These are phyloP conservation scores for Alternaria infectoria DNA, from an alignment of 2,329 filamentous ascomycete genomes.

Conservation along the genomic window DNA sequence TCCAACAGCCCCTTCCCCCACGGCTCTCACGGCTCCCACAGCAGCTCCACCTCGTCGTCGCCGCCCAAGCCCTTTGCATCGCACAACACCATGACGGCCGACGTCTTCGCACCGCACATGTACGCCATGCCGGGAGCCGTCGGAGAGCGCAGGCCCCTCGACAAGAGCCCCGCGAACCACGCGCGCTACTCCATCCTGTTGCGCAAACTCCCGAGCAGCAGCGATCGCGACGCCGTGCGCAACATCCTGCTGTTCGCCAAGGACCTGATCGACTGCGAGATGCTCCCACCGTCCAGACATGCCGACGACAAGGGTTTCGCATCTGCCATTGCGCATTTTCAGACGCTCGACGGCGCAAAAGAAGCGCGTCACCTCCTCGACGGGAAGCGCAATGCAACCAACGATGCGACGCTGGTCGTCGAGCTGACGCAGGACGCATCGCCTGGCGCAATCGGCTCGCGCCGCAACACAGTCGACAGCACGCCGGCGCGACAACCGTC, in stretches of 20 bases:
- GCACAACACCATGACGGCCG: slow-evolving; percentile 48
- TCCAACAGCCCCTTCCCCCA: slow-evolving; percentile 49
- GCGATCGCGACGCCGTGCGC: slow-evolving; percentile 63
- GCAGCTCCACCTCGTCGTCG: slow-evolving; percentile 50
- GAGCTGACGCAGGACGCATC: slow-evolving; percentile 59
- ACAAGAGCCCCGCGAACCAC: slow-evolving; percentile 40
- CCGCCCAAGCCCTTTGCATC: slow-evolving; percentile 44
- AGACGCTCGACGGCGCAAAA: slow-evolving; percentile 62
- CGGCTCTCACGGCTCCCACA: slow-evolving; percentile 49
- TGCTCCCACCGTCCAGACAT: slow-evolving; percentile 59
- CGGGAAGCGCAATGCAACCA: slow-evolving; percentile 67
- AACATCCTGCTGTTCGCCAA: slow-evolving; percentile 71
- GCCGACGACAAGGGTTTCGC: slow-evolving; percentile 63
- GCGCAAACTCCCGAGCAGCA: slow-evolving; percentile 65
- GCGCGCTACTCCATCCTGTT: slow-evolving; percentile 56
- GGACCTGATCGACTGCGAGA: slow-evolving; percentile 65
- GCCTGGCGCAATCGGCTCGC: slow-evolving; percentile 51
- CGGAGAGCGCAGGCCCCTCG: slow-evolving; percentile 49
- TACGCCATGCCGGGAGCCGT: slow-evolving; percentile 50
- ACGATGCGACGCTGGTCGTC: slow-evolving; percentile 64
- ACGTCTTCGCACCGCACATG: slow-evolving; percentile 50
- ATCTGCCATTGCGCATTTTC: slow-evolving; percentile 66
- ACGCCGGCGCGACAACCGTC: slow-evolving; percentile 51
- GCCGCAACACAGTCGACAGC: slow-evolving; percentile 63
- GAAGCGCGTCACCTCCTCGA: slow-evolving; percentile 66